These are phyloP conservation scores for Tricladium varicosporioides DNA, from an alignment of 2,329 filamentous ascomycete species.

Conservation along the genomic window DNA sequence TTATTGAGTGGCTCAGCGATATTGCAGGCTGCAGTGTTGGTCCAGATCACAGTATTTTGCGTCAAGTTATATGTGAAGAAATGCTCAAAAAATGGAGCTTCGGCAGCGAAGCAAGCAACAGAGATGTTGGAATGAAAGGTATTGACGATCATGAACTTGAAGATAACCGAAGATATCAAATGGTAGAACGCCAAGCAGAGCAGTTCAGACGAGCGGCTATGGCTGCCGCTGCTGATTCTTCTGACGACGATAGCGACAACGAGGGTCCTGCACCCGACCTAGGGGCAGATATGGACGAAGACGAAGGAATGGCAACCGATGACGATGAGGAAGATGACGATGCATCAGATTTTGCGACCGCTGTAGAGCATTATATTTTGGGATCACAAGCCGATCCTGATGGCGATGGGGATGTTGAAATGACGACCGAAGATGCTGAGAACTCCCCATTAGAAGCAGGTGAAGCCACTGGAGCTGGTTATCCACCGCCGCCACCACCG, in stretches of 20 bases:
- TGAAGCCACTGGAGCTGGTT: slow-evolving; percentile 76
- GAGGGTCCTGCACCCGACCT: slow-evolving; percentile 35
- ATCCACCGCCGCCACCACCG: slow-evolving; percentile 65
- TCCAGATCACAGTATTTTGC: slow-evolving; percentile 73
- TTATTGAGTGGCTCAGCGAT: slow-evolving; percentile 93
- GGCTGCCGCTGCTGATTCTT: slow-evolving; percentile 19
- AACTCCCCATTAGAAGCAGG: slow-evolving; percentile 68
- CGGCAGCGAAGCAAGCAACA: slow-evolving; percentile 81
- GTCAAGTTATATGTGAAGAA: slow-evolving; percentile 85
- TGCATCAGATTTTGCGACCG: slow-evolving; percentile 6
- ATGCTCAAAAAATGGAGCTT: slow-evolving; percentile 83
- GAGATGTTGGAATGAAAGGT: slow-evolving; percentile 71
- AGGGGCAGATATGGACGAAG: slow-evolving; percentile 60
- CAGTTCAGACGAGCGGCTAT: slow-evolving; percentile 16
- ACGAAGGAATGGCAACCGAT: slow-evolving; percentile 26
- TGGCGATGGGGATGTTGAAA: slow-evolving; percentile 45
- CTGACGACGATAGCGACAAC: slow-evolving; percentile 24
- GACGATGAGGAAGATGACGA: slow-evolving; percentile 47
- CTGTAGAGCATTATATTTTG: slow-evolving; percentile 6
- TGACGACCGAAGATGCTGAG: slow-evolving; percentile 39
- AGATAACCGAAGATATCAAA: slow-evolving; percentile 22
- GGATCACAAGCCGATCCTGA: slow-evolving; percentile 39
- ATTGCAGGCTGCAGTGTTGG: slow-evolving; percentile 88
- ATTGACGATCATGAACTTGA: slow-evolving; percentile 75
- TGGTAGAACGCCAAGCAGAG: slow-evolving; percentile 16